These are phyloP conservation scores for Vairimorpha necatrix DNA, from an alignment of 371 early-diverging fungal genomes.

Conservation along the genomic window DNA sequence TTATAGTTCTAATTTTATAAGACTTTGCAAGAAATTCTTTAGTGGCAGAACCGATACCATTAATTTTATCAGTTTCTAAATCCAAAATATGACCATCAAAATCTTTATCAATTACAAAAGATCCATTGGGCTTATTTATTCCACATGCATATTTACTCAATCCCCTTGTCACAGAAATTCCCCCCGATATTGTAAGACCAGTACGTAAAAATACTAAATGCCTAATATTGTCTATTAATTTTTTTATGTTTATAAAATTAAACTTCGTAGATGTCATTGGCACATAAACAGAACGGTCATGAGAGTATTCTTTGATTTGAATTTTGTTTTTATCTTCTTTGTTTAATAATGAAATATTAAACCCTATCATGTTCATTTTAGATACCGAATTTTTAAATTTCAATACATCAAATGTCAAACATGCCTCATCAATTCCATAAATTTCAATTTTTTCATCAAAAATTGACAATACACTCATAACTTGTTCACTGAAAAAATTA, in stretches of 20 bases:
- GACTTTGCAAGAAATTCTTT: conserved; percentile 34
- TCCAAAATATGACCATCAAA: conserved; percentile 28
- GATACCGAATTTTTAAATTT: conserved; percentile 34
- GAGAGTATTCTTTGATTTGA: too few species aligned
- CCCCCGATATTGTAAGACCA: conserved; percentile 51
- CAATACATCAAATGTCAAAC: conserved; percentile 31
- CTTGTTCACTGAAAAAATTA: conserved; percentile 57
- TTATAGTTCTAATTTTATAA: conserved; percentile 31
- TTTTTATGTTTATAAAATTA: conserved; percentile 6
- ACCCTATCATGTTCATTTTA: neutral
- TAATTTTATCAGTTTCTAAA: conserved; percentile 42
- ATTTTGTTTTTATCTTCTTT: too few species aligned
- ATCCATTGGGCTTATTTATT: conserved; percentile 57
- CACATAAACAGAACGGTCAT: neutral
- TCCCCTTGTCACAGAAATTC: conserved; percentile 52
- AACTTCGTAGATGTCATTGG: neutral
- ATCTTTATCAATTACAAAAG: conserved; percentile 20
- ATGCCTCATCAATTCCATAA: conserved; percentile 55
- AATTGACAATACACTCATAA: conserved; percentile 40
- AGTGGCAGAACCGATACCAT: conserved; percentile 52
- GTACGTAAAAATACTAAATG: conserved; percentile 19
- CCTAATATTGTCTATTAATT: conserved; percentile 40
- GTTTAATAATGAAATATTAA: neutral
- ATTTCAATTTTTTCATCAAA: conserved; percentile 53
- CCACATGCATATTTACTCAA: conserved; percentile 35